Evolutionary conservation across 2,329 filamentous ascomycete species (phyloP).

Genomic region (Sclerotiophoma versabilis): DNA sequence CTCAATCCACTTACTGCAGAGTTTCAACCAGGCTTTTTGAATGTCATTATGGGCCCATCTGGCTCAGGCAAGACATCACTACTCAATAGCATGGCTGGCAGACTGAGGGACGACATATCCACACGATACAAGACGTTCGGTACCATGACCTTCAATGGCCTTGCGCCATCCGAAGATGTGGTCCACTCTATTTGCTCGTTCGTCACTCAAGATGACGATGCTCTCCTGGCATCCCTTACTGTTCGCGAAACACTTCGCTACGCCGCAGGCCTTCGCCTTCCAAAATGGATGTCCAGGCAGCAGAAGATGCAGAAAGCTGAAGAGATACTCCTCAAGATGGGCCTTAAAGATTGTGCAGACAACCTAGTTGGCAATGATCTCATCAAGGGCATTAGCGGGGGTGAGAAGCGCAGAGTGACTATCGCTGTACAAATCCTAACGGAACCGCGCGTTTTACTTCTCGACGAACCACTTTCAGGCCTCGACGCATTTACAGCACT

Average conservation of each 20-base stretch:
- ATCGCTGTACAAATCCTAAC: conserved; percentile 81
- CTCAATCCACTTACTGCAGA: conserved; percentile 70
- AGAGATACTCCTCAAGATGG: conserved; percentile 76
- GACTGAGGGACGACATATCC: conserved; percentile 67
- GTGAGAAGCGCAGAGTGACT: conserved; percentile 78
- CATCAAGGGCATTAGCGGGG: conserved; percentile 79
- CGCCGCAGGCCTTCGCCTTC: conserved; percentile 74
- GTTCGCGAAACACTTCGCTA: conserved; percentile 75
- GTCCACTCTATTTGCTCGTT: conserved; percentile 77
- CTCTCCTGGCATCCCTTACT: conserved; percentile 74
- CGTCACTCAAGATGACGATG: conserved; percentile 80
- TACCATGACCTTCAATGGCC: conserved; percentile 72
- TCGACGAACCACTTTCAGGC: conserved; percentile 80
- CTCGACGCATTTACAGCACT: conserved; percentile 79
- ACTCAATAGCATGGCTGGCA: conserved; percentile 74
- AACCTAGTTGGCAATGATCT: conserved; percentile 75
- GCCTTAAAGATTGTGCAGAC: conserved; percentile 78
- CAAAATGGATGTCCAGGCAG: conserved; percentile 71
- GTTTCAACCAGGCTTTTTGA: conserved; percentile 72
- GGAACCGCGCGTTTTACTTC: conserved; percentile 73
- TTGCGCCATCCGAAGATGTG: conserved; percentile 71
- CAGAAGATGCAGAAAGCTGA: conserved; percentile 74
- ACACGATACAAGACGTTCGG: conserved; percentile 70
- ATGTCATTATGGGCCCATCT: conserved; percentile 82
- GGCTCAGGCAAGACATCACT: conserved; percentile 79